A percentile compares a stretch with the other conserved stretches of the same genome.
These are phyloP conservation scores for Guillardia theta DNA, from an alignment of 78 protist genomes.

Conservation along the genomic window DNA sequence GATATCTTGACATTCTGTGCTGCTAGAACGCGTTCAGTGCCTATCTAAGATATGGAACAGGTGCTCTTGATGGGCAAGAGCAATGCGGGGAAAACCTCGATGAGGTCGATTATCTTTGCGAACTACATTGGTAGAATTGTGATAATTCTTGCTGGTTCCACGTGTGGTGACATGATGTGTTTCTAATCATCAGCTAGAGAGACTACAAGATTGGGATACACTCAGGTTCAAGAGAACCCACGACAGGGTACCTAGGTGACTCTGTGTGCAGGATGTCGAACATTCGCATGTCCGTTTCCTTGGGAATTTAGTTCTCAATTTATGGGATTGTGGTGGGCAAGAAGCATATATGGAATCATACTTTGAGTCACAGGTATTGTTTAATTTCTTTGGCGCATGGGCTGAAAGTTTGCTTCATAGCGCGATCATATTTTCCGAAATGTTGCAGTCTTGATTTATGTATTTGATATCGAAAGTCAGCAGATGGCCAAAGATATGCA, in stretches of 20 bases:
- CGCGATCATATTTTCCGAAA: constrained; percentile 95
- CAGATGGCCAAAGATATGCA: neutral
- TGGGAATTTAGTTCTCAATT: constrained; percentile 93
- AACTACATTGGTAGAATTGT: constrained; percentile 87
- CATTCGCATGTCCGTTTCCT: constrained; percentile 94
- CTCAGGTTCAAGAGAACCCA: no score
- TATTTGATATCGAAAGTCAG: constrained; percentile 87
- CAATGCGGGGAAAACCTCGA: constrained; percentile 95
- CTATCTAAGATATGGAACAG: constrained; percentile 48
- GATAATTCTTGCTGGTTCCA: no score
- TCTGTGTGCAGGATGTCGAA: constrained; percentile 85
- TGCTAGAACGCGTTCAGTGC: no score
- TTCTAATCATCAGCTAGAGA: constrained; percentile 73
- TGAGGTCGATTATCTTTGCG: constrained; percentile 96
- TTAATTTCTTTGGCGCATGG: neutral
- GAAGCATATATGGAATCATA: constrained; percentile 94
- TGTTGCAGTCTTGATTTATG: constrained; percentile 93
- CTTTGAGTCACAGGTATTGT: constrained; percentile 64
- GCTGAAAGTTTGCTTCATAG: constrained; percentile 54
- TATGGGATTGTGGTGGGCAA: constrained; percentile 99
- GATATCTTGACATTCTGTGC: neutral
- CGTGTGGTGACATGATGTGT: neutral
- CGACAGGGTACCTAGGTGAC: no score
- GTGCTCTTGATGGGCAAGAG: constrained; percentile 93
- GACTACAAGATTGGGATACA: constrained; percentile 83